Conservation (phyloP, 148 eudicot genomes). For the Vaccinium macrocarpon region DNA sequence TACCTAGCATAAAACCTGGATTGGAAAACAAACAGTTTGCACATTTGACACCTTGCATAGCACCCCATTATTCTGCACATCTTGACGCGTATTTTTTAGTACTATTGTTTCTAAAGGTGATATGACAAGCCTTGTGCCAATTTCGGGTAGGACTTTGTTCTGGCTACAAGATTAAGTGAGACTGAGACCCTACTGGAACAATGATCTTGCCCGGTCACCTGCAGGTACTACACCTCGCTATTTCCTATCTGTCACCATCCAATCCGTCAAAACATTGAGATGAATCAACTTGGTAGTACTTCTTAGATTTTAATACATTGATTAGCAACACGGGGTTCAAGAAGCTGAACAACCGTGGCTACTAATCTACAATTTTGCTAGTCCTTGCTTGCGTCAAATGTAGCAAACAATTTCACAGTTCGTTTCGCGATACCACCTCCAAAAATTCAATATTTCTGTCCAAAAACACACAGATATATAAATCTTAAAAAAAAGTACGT, state of each 20-base stretch:
- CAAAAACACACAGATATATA: background rate
- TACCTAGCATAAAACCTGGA: background rate
- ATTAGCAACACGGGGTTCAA: background rate
- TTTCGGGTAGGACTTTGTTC: background rate
- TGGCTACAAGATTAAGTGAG: background rate
- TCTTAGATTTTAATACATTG: background rate
- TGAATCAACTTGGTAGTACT: background rate
- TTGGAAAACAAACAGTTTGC: background rate
- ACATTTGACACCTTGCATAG: background rate
- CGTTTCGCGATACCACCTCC: background rate
- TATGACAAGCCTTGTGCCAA: background rate
- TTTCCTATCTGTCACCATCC: background rate
- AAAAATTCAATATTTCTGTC: too few species aligned
- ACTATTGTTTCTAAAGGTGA: background rate
- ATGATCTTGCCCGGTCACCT: background rate
- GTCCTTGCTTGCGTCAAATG: background rate
- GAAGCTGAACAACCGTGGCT: background rate
- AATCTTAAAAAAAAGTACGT: too few species aligned
- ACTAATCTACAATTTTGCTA: background rate
- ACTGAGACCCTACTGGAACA: background rate
- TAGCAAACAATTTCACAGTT: background rate
- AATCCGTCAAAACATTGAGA: background rate
- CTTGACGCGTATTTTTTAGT: background rate
- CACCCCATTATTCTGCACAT: background rate
- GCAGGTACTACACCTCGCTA: background rate